Base-by-base conservation (phyloP, 2,329 filamentous ascomycete species). In the Ophiostoma quercus region DNA sequence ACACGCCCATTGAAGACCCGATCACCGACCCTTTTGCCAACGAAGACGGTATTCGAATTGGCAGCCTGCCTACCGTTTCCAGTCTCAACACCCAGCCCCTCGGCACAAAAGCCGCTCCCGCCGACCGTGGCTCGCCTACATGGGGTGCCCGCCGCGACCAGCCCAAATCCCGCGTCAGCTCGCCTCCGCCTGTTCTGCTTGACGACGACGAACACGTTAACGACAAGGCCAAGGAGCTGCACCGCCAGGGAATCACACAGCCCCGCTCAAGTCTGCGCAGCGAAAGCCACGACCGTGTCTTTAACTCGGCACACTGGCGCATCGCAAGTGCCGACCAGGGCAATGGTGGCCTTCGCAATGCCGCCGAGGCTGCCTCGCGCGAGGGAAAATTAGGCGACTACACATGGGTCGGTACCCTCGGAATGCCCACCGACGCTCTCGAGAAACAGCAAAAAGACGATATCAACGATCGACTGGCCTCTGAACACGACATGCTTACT, bases 351-450 rank as follows among this genome's bases (percentile, higher is more conserved):
- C 85, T 98, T 67, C 89, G 91, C 75, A 97, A 97, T 77, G 94
- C 94, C 3, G 88, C 95, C 43, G 88, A 92, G 72, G 92, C 92
- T 19, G 90, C 92, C 1, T 84, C 87, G 19, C 86, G 92, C 66
- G 87, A 89, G 69, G 90, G 88, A 25, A 85, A 86, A 72, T 81
- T 92, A 11, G 84, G 85, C 25, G 91, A 96, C 69, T 90, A 92
- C 76, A 90, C 89, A n/a, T 96, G 92, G 89, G 90, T 98, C 4
- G 94, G 94, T 68, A 96, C 94, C 0, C 81, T 98, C 62, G 95
- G 94, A 25, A 97, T 97, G 87, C 94, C 94, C 0, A 97, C 92
- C 0, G 94, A 98, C 79, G 90, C 89, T 8, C 83, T 98, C 32
- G 85, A 90, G 51, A 87, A 89, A 60, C 85, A 89, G 75, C 88